phyloP scores from a whole-genome alignment of 805 yeast species.

The Candida vaughaniae region DNA sequence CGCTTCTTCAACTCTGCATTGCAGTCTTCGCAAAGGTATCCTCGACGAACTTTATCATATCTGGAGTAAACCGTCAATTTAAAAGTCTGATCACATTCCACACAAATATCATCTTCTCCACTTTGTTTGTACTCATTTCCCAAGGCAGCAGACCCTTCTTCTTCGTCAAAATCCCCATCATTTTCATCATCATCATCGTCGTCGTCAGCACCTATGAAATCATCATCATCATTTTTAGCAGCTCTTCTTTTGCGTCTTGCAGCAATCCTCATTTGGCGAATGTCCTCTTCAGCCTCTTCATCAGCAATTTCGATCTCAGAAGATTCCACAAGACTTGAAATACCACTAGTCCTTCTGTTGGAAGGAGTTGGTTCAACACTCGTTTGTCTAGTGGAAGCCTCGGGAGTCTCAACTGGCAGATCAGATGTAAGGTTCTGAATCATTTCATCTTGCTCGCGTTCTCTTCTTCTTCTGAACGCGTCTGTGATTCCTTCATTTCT shows the following conservation, averaged over 20 bases:
- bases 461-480: conserved; percentile 52
- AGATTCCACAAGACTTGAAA: neutral
- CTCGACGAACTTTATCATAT: conserved; percentile 48
- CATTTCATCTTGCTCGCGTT: conserved; percentile 7
- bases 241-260: conserved; percentile 29
- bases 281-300: conserved; percentile 26
- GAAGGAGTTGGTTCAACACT: neutral
- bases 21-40: conserved; percentile 68
- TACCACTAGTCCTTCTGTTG: neutral
- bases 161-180: conserved; percentile 22
- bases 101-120: conserved; percentile 61
- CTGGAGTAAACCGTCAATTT: conserved; percentile 67
- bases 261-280: conserved; percentile 33
- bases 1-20: conserved; percentile 40
- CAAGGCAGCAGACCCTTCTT: conserved; percentile 24
- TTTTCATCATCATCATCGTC: conserved; percentile 36
- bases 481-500: conserved; percentile 89
- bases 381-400: neutral
- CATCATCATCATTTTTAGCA: conserved; percentile 23
- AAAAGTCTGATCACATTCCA: conserved; percentile 59
- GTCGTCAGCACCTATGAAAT: conserved; percentile 24
- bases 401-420: neutral
- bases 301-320: conserved; percentile 5
- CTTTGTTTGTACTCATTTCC: conserved; percentile 26
- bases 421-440: neutral